These are phyloP conservation scores for Dendrothele bispora DNA, from an alignment of 768 basidiomycete species.

Conservation along the genomic window DNA sequence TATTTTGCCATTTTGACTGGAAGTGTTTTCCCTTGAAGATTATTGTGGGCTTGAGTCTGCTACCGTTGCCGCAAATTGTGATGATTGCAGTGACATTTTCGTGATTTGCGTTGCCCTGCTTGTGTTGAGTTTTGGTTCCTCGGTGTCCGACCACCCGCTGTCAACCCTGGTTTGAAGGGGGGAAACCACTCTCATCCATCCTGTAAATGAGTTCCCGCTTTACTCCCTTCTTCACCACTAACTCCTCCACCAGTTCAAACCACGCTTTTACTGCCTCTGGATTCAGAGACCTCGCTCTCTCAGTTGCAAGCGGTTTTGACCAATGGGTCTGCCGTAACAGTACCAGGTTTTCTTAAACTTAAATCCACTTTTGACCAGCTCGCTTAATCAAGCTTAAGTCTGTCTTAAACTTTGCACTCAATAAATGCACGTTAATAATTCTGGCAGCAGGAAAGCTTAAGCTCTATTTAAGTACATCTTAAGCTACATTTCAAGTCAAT, in stretches of 20 bases:
- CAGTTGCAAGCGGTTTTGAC: constrained; percentile 30
- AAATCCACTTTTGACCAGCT: no score
- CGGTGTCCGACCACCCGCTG: constrained; percentile 23
- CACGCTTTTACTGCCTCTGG: constrained; percentile 27
- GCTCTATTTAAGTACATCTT: no score
- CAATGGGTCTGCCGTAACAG: constrained; percentile 30
- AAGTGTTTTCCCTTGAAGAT: constrained; percentile 16
- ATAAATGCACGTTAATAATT: no score
- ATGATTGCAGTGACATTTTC: constrained; percentile 26
- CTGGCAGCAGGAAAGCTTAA: no score
- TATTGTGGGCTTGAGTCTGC: constrained; percentile 7
- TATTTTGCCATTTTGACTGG: constrained; percentile 5
- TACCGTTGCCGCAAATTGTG: constrained; percentile 17
- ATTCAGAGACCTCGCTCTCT: constrained; percentile 28
- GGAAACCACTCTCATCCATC: constrained; percentile 36
- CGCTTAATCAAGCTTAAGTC: no score
- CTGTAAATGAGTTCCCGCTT: constrained; percentile 24
- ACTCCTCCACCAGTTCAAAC: constrained; percentile 27
- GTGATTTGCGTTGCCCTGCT: constrained; percentile 25
- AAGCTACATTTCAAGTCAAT: no score
- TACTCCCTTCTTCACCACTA: constrained; percentile 23
- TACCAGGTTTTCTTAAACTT: no score
- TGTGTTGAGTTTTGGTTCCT: constrained; percentile 28
- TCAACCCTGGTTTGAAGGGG: constrained; percentile 17
- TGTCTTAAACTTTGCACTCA: no score